Percentiles rank a stretch among this genome's conserved stretches.
phyloP scores from a whole-genome alignment of 805 yeast genomes.

The Citeromyces nyonsensis region DNA sequence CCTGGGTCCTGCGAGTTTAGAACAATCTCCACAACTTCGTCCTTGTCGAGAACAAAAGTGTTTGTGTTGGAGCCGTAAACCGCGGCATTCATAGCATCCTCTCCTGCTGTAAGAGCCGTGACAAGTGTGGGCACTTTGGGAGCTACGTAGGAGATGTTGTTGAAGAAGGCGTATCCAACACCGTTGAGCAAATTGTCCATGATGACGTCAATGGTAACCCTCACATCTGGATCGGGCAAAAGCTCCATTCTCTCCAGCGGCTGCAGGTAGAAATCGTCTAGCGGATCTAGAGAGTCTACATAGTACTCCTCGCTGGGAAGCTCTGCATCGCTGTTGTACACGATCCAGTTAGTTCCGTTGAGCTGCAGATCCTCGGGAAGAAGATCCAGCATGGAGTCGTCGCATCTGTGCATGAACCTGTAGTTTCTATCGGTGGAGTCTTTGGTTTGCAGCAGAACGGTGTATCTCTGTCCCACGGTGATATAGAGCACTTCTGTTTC shows the following conservation, averaged over 20 bases:
- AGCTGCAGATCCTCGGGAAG: conserved; percentile 48
- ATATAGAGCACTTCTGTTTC: conserved; percentile 60
- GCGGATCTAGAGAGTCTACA: conserved; percentile 32
- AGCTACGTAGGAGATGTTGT: conserved; percentile 59
- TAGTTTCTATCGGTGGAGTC: conserved; percentile 43
- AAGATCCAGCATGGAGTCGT: conserved; percentile 69
- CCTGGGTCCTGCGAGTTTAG: conserved; percentile 84
- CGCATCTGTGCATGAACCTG: conserved; percentile 73
- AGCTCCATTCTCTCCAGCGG: conserved; percentile 45
- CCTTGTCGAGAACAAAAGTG: conserved; percentile 51
- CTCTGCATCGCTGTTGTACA: conserved; percentile 24
- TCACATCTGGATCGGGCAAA: conserved; percentile 52
- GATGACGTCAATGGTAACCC: conserved; percentile 52
- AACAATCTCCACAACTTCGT: conserved; percentile 63
- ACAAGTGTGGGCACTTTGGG: conserved; percentile 82
- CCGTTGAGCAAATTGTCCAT: conserved; percentile 85
- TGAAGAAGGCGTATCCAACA: conserved; percentile 92
- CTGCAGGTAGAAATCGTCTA: conserved; percentile 67
- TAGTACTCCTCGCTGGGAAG: conserved; percentile 22
- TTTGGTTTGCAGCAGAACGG: conserved; percentile 66
- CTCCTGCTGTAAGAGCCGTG: conserved; percentile 65
- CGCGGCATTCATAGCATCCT: conserved; percentile 29
- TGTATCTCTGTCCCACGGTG: conserved; percentile 86
- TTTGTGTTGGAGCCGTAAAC: conserved; percentile 76
- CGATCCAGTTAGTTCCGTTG: conserved; percentile 64